Evolutionary conservation across 192 early-diverging fungal genomes (phyloP).

Genomic region (Backusella liffmaniae): DNA sequence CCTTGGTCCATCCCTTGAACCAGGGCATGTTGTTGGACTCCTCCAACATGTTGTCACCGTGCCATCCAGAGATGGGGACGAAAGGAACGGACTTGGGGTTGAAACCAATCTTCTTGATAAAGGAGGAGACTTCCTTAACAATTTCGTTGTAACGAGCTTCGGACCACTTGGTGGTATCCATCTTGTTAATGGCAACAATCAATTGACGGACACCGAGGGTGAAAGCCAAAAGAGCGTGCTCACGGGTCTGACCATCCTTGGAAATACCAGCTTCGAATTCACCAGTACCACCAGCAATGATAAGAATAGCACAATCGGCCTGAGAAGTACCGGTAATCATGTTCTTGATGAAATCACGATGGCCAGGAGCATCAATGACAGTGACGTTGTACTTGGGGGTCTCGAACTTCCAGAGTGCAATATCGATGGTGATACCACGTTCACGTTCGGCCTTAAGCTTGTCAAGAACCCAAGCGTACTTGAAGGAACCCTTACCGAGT

Average conservation of each 20-base stretch:
- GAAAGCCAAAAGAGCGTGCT: conserved; percentile 97
- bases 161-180: conserved; percentile 96
- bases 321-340: conserved; percentile 99
- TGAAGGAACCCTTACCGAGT: conserved; percentile 99
- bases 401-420: conserved; percentile 96
- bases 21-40: no score
- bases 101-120: conserved; percentile 38
- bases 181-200: conserved; percentile 99
- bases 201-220: conserved; percentile 98
- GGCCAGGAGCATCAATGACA: conserved; percentile 99
- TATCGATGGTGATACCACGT: conserved; percentile 99
- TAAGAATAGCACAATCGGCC: conserved; percentile 97
- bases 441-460: conserved; percentile 99
- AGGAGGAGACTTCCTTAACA: conserved; percentile 91
- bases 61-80: no score
- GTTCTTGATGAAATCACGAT: conserved; percentile 99
- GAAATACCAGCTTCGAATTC: conserved; percentile 95
- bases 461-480: conserved; percentile 99
- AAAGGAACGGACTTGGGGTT: no score
- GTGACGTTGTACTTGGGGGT: conserved; percentile 90
- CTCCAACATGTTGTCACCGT: no score
- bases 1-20: no score
- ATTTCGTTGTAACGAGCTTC: conserved; percentile 97
- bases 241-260: conserved; percentile 99
- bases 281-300: conserved; percentile 90